Conservation (phyloP, 2,329 filamentous ascomycete species). For the Sphaerulina musiva region DNA sequence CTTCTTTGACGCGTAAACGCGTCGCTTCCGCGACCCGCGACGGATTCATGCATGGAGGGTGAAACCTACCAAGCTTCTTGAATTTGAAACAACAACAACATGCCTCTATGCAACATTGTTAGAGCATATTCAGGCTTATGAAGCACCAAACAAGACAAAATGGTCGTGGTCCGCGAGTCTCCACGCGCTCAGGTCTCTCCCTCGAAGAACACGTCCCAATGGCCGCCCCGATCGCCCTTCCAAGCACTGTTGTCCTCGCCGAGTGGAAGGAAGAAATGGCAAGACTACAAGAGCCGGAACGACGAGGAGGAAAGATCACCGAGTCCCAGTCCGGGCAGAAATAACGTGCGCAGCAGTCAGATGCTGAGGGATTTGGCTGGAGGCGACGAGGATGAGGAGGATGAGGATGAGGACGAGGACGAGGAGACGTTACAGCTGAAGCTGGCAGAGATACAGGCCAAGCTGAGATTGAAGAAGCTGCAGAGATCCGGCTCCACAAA, state of each 20-base stretch:
- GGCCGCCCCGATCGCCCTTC: constrained; percentile 58
- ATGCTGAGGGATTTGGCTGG: constrained; percentile 26
- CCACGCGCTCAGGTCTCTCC: constrained; percentile 41
- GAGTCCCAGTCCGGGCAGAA: constrained; percentile 52
- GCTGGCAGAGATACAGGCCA: constrained; percentile 80
- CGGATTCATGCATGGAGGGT: too few relatives aligned
- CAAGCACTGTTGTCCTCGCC: constrained; percentile 64
- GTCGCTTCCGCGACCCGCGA: constrained; percentile 7
- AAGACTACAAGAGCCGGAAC: constrained; percentile 56
- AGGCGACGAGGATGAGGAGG: constrained; percentile 23
- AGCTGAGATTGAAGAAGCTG: constrained; percentile 78
- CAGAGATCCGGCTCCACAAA: constrained; percentile 38
- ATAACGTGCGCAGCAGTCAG: constrained; percentile 24
- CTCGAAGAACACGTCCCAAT: constrained; percentile 42
- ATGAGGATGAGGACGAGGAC: constrained; percentile 46
- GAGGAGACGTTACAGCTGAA: constrained; percentile 85
- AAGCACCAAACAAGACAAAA: constrained; percentile 8
- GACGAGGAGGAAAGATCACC: constrained; percentile 31
- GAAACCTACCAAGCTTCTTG: too few relatives aligned
- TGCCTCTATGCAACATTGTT: constrained; percentile 1
- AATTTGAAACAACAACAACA: background rate
- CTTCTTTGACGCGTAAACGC: constrained; percentile 13
- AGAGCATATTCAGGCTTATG: background rate
- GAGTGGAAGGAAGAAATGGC: constrained; percentile 68
- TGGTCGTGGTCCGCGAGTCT: constrained; percentile 45